Evolutionary conservation across 805 yeast species (phyloP).

Genomic region (Yamadazyma nakazawae): DNA sequence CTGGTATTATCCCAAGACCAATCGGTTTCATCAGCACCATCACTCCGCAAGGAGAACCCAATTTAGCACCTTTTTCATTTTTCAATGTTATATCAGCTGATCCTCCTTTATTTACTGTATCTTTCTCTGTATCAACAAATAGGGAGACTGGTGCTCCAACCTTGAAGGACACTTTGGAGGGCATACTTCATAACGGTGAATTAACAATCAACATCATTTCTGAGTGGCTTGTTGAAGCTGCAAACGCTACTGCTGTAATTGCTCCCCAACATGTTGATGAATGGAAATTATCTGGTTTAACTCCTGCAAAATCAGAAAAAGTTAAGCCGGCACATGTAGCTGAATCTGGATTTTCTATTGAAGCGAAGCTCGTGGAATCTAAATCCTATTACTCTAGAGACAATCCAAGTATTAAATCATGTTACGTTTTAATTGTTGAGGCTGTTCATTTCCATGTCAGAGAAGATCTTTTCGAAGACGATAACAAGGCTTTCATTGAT

Average conservation of each 20-base stretch:
- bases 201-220: slow-evolving; percentile 54
- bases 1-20: slow-evolving; percentile 59
- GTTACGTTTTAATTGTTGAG: slow-evolving; percentile 46
- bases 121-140: slow-evolving; percentile 38
- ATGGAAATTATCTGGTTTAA: slow-evolving; percentile 54
- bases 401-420: slow-evolving; percentile 32
- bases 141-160: neutral
- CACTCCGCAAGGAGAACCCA: slow-evolving; percentile 38
- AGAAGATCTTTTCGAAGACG: slow-evolving; percentile 47
- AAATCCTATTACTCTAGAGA: slow-evolving; percentile 45
- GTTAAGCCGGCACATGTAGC: slow-evolving; percentile 59
- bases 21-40: slow-evolving; percentile 55
- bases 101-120: slow-evolving; percentile 57
- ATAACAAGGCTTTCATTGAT: slow-evolving; percentile 39
- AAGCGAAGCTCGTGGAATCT: slow-evolving; percentile 45
- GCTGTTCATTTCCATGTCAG: slow-evolving; percentile 57
- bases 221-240: slow-evolving; percentile 66
- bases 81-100: slow-evolving; percentile 46
- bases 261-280: slow-evolving; percentile 52
- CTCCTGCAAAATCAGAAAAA: slow-evolving; percentile 39
- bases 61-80: slow-evolving; percentile 62
- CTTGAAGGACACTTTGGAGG: slow-evolving; percentile 50
- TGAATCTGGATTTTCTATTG: slow-evolving; percentile 59
- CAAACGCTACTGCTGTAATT: slow-evolving; percentile 46
- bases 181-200: slow-evolving; percentile 50